These are phyloP conservation scores for Cicer cuneatum DNA, from an alignment of 306 rosid genomes.

Conservation along the genomic window DNA sequence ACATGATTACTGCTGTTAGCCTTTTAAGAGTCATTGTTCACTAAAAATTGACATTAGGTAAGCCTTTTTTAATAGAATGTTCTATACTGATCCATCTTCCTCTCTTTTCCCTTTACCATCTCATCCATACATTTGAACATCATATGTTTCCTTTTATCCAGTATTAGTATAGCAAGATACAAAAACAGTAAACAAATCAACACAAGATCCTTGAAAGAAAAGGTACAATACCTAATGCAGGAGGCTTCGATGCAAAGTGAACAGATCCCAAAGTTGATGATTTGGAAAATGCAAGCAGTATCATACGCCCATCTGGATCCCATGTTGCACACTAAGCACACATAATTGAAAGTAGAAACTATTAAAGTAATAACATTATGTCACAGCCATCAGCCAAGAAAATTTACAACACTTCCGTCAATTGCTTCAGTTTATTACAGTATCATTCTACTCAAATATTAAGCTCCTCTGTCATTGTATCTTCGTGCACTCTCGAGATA, in stretches of 20 bases:
- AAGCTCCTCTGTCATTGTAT: background rate
- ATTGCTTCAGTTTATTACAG: constrained; percentile 4
- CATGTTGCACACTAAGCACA: constrained; percentile 83
- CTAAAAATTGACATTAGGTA: background rate
- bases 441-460: constrained; percentile 3
- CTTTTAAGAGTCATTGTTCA: constrained; percentile 15
- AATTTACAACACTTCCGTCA: constrained; percentile 1
- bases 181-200: constrained; percentile 31
- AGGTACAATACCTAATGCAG: constrained; percentile 69
- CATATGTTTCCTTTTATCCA: constrained; percentile 8
- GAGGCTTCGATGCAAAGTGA: constrained; percentile 98
- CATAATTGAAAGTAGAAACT: constrained; percentile 35
- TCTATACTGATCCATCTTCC: background rate
- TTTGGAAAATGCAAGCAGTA: constrained; percentile 83
- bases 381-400: constrained; percentile 20
- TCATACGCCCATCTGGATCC: constrained; percentile 97
- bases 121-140: constrained; percentile 28
- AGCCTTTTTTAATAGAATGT: background rate
- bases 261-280: constrained; percentile 89
- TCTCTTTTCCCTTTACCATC: constrained; percentile 19
- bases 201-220: constrained; percentile 40
- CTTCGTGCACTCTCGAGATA: background rate
- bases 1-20: background rate
- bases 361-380: constrained; percentile 18
- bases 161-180: constrained; percentile 27